phyloP scores from a whole-genome alignment of 2,329 filamentous ascomycete species.

The Claviceps spartinae region DNA sequence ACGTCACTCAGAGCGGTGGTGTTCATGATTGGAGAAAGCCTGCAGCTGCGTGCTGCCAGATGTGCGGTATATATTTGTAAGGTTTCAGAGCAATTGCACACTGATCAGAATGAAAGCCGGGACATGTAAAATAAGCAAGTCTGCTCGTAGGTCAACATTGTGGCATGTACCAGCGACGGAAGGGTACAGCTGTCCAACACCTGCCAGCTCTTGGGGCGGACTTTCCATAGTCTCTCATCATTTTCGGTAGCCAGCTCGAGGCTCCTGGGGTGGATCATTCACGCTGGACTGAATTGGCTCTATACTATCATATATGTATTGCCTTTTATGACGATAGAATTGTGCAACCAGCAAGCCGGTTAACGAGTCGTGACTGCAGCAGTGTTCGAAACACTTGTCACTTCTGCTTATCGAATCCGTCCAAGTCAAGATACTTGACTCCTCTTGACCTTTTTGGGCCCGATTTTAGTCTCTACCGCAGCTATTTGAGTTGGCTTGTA shows the following conservation, averaged over 20 bases:
- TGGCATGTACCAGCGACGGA: not conserved
- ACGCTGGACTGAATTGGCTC: not conserved
- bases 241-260: not conserved
- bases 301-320: not conserved
- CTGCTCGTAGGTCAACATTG: too few species aligned
- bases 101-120: too few species aligned
- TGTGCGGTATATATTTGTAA: not conserved
- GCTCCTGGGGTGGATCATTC: too few species aligned
- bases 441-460: constrained; percentile 13
- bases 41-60: not conserved
- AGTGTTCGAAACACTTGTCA: not conserved
- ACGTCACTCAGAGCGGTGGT: constrained; percentile 12
- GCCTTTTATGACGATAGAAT: not conserved
- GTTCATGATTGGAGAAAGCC: constrained; percentile 5
- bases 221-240: not conserved
- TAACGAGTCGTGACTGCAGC: not conserved
- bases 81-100: not conserved
- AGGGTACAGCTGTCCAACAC: constrained; percentile 3
- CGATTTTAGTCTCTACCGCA: constrained; percentile 21
- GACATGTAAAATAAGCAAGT: too few species aligned
- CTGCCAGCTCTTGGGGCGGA: not conserved
- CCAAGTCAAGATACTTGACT: not conserved
- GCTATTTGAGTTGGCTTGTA: constrained; percentile 23
- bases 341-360: not conserved
- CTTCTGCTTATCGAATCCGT: not conserved